phyloP scores from a whole-genome alignment of 2,329 filamentous ascomycete species.

The Seiridium unicorne region DNA sequence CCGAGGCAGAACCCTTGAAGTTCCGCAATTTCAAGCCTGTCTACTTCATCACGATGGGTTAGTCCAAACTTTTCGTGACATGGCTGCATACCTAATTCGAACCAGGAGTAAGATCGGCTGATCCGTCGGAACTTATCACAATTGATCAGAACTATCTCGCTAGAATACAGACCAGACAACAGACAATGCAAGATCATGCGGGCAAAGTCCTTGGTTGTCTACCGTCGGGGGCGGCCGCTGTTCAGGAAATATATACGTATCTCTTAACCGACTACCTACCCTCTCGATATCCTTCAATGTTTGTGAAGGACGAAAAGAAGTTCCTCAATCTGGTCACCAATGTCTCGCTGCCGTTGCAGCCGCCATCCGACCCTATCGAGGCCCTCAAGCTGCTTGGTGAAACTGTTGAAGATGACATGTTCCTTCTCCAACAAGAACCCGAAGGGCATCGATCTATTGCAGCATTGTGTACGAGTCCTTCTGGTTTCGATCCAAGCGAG shows the following conservation, averaged over 20 bases:
- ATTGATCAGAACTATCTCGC: constrained; percentile 50
- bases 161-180: constrained; percentile 38
- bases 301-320: constrained; percentile 25
- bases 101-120: constrained; percentile 39
- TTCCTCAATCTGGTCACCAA: constrained; percentile 41
- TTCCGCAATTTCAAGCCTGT: constrained; percentile 49
- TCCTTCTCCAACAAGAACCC: constrained; percentile 42
- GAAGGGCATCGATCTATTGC: constrained; percentile 43
- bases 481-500: constrained; percentile 48
- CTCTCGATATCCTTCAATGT: constrained; percentile 46
- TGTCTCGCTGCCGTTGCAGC: constrained; percentile 13
- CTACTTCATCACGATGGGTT: constrained; percentile 56
- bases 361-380: constrained; percentile 17
- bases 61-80: constrained; percentile 3
- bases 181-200: constrained; percentile 36
- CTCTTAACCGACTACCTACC: constrained; percentile 48
- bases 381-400: constrained; percentile 43
- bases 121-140: constrained; percentile 49
- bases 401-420: constrained; percentile 55
- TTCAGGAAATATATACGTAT: constrained; percentile 48
- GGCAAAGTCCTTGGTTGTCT: constrained; percentile 40
- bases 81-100: background rate
- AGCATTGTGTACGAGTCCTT: constrained; percentile 51
- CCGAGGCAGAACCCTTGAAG: constrained; percentile 31
- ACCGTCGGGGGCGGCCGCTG: constrained; percentile 35